Evolutionary conservation across 2,329 filamentous ascomycete species (phyloP).

Genomic region (Epichloe coenophiala): DNA sequence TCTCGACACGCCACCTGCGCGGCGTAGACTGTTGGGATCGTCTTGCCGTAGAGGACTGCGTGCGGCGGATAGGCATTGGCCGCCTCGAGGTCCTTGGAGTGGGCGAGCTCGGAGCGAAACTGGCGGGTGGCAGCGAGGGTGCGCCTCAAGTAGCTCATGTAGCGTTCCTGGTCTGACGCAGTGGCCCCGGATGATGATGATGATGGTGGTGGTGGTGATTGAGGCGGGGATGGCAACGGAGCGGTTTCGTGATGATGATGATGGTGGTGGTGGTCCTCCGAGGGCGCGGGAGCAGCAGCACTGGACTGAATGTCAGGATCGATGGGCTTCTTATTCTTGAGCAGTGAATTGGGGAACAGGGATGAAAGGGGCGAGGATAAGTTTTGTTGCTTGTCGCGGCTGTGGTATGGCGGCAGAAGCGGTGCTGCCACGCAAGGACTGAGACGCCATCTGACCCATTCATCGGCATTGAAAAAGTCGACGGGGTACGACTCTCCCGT

Average conservation of each 20-base stretch:
- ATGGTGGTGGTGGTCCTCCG: background rate
- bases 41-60: slow-evolving; percentile 75
- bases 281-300: background rate
- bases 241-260: background rate
- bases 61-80: slow-evolving; percentile 71
- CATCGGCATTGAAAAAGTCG: slow-evolving; percentile 68
- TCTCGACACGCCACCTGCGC: slow-evolving; percentile 62
- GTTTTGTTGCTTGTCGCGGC: slow-evolving; percentile 19
- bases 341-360: slow-evolving; percentile 30
- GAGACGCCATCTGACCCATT: slow-evolving; percentile 66
- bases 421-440: slow-evolving; percentile 62
- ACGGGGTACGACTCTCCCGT: slow-evolving; percentile 70
- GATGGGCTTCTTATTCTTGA: slow-evolving; percentile 4
- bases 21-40: slow-evolving; percentile 71
- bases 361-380: slow-evolving; percentile 31
- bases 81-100: slow-evolving; percentile 42
- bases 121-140: slow-evolving; percentile 56
- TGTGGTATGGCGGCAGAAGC: slow-evolving; percentile 42
- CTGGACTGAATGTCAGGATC: background rate
- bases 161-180: slow-evolving; percentile 16
- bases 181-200: slow-evolving; percentile 3
- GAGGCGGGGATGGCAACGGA: slow-evolving; percentile 11
- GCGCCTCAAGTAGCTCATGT: slow-evolving; percentile 55
- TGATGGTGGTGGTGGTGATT: slow-evolving; percentile 8
- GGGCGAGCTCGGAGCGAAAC: slow-evolving; percentile 65